phyloP scores from a whole-genome alignment of 2,329 filamentous ascomycete species.

The Dryadomyces quercus-mongolicae region DNA sequence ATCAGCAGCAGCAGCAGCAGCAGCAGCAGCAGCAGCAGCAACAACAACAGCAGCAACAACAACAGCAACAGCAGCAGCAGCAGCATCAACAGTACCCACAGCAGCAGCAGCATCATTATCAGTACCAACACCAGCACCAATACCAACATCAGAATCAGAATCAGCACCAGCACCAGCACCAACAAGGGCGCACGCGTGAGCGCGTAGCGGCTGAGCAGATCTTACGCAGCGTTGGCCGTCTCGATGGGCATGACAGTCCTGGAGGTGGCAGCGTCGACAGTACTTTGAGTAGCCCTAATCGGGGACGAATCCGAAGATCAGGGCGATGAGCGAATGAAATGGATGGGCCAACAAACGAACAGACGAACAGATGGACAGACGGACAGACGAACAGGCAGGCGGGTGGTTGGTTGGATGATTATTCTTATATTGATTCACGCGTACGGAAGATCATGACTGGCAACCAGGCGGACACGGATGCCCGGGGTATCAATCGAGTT shows the following conservation, averaged over 20 bases:
- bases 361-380: too few species aligned
- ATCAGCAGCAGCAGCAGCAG: conserved; percentile 18
- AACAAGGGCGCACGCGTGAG: background rate
- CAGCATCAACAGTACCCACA: conserved; percentile 18
- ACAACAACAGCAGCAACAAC: conserved; percentile 17
- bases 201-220: conserved; percentile 1
- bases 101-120: conserved; percentile 15
- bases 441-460: too few species aligned
- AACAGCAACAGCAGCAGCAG: conserved; percentile 9
- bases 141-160: conserved; percentile 12
- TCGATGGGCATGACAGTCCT: background rate
- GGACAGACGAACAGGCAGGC: too few species aligned
- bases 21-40: conserved; percentile 14
- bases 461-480: too few species aligned
- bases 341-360: too few species aligned
- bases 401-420: too few species aligned
- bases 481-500: too few species aligned
- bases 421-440: too few species aligned
- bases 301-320: background rate
- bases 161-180: conserved; percentile 18
- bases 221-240: conserved; percentile 1
- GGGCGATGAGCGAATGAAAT: background rate
- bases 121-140: conserved; percentile 16
- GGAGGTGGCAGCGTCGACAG: background rate
- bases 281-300: background rate